These are phyloP conservation scores for Chenopodium formosanum DNA, from an alignment of 148 eudicot species.

Conservation along the genomic window DNA sequence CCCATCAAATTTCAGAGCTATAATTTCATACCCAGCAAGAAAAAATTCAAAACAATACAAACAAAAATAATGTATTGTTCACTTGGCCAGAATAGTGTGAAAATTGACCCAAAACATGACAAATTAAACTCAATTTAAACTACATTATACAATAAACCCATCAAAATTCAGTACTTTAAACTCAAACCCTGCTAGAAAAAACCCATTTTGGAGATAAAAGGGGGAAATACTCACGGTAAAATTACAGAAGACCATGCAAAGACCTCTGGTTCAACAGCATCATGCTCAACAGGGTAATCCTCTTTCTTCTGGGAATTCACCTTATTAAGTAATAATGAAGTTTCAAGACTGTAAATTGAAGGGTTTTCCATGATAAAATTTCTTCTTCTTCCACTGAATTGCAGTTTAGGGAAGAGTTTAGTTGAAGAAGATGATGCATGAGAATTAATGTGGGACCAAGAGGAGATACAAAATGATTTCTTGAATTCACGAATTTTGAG, in stretches of 20 bases:
- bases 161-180: constrained; percentile 7
- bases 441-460: constrained; percentile 11
- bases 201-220: not conserved
- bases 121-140: constrained; percentile 1
- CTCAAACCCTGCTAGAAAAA: not conserved
- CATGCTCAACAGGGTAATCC: constrained; percentile 41
- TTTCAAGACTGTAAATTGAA: constrained; percentile 10
- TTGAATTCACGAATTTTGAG: constrained; percentile 21
- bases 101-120: not conserved
- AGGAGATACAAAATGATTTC: constrained; percentile 25
- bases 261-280: constrained; percentile 42
- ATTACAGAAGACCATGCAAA: constrained; percentile 87
- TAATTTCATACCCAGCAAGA: constrained; percentile 1
- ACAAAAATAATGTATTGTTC: not conserved
- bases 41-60: not conserved
- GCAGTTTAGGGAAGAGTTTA: constrained; percentile 6
- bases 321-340: constrained; percentile 9
- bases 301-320: constrained; percentile 38
- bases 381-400: constrained; percentile 13
- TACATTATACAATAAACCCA: constrained; percentile 8
- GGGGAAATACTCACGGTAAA: constrained; percentile 53
- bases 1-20: constrained; percentile 13
- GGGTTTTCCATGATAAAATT: not conserved
- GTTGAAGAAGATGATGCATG: constrained; percentile 25
- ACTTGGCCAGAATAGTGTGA: not conserved